These are phyloP conservation scores for Hevea brasiliensis DNA, from an alignment of 345 rosid genomes.

Conservation along the genomic window DNA sequence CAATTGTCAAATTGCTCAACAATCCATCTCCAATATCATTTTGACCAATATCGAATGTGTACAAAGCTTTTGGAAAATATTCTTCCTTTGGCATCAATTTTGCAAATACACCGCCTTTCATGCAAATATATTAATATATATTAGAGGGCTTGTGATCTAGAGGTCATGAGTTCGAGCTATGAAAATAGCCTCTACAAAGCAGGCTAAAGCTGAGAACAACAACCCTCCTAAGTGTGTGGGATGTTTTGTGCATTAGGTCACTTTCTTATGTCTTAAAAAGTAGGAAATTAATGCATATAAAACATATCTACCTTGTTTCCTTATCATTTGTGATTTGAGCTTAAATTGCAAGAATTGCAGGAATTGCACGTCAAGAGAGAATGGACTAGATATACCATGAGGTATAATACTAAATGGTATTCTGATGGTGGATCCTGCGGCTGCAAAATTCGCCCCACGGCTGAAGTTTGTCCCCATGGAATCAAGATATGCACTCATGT, in stretches of 20 bases:
- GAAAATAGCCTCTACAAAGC: no score
- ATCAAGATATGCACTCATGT: conserved; percentile 34
- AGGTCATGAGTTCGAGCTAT: no score
- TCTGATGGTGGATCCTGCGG: conserved; percentile 26
- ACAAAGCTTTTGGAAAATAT: conserved; percentile 42
- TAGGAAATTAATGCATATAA: no score
- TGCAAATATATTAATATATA: not conserved
- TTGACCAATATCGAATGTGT: conserved; percentile 64
- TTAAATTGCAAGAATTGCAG: conserved; percentile 51
- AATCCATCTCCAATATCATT: conserved; percentile 50
- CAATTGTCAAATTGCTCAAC: conserved; percentile 29
- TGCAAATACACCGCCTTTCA: conserved; percentile 34
- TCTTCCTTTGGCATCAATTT: conserved; percentile 43
- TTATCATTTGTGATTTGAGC: conserved; percentile 34
- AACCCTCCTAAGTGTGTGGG: no score
- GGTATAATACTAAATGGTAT: conserved; percentile 24
- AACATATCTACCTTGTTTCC: conserved; percentile 40
- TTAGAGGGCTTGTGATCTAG: no score
- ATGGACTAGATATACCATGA: conserved; percentile 37
- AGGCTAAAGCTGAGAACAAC: no score
- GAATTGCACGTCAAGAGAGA: conserved; percentile 41
- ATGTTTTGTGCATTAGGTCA: no score
- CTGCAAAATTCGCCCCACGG: conserved; percentile 40
- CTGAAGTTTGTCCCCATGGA: conserved; percentile 33
- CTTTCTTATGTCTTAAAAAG: no score